Percentiles rank a stretch among this genome's conserved stretches.
Evolutionary conservation across 164 flowering plant genomes (phyloP).

Genomic region (Aristolochia fimbriata): DNA sequence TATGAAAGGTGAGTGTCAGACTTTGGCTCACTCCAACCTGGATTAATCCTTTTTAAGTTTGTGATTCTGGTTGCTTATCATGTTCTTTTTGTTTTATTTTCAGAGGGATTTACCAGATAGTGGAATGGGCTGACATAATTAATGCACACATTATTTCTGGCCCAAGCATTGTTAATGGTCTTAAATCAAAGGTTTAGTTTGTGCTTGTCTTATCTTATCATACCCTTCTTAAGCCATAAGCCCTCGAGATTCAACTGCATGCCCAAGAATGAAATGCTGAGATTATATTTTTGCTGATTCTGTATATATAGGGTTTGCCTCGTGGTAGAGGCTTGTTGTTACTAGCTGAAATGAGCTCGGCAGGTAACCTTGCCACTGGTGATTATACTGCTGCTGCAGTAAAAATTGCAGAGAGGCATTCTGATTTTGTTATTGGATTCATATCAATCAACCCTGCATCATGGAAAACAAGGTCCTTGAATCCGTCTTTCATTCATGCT

Average conservation of each 20-base stretch:
- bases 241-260: no score
- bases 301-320: constrained; percentile 63
- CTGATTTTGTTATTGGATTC: constrained; percentile 95
- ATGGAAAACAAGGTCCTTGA: constrained; percentile 65
- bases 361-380: constrained; percentile 90
- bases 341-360: constrained; percentile 98
- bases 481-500: constrained; percentile 80
- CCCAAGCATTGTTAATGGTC: constrained; percentile 74
- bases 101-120: constrained; percentile 76
- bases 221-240: no score
- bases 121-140: constrained; percentile 95
- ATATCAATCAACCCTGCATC: constrained; percentile 96
- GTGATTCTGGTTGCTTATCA: not conserved
- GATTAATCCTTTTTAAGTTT: not conserved
- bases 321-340: constrained; percentile 82
- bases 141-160: constrained; percentile 94
- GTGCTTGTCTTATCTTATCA: no score
- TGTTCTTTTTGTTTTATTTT: constrained; percentile 8
- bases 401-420: constrained; percentile 79
- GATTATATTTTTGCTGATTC: no score
- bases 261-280: no score
- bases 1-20: constrained; percentile 67
- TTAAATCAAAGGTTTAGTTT: no score
- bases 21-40: not conserved
- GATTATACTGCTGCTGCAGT: constrained; percentile 94